These are phyloP conservation scores for Serpula lacrymans DNA, from an alignment of 768 basidiomycete genomes.

Conservation along the genomic window DNA sequence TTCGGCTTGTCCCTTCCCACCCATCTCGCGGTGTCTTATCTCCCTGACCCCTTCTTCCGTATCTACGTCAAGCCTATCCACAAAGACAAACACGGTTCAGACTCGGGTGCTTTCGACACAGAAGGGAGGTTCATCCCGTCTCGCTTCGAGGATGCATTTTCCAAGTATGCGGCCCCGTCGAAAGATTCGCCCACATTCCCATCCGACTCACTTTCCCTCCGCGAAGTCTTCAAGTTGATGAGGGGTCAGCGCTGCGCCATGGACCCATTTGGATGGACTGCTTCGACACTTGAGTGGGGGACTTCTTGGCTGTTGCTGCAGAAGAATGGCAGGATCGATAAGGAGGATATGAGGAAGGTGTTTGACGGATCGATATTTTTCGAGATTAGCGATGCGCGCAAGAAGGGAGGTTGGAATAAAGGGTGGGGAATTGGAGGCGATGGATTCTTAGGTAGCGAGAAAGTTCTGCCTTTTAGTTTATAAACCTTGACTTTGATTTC, in stretches of 20 bases:
- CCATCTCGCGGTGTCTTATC: constrained; percentile 16
- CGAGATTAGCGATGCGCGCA: constrained; percentile 24
- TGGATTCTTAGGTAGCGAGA: constrained; percentile 28
- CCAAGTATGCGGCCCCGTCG: too few species aligned
- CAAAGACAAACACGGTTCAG: constrained; percentile 41
- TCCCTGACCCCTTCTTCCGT: constrained; percentile 42
- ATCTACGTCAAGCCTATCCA: constrained; percentile 34
- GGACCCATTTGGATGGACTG: constrained; percentile 36
- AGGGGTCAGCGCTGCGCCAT: constrained; percentile 29
- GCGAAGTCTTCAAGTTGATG: constrained; percentile 28
- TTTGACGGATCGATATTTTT: constrained; percentile 41
- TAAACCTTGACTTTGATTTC: too few species aligned
- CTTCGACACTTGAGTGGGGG: constrained; percentile 35
- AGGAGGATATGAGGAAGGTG: constrained; percentile 39
- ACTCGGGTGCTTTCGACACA: constrained; percentile 39
- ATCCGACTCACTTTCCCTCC: constrained; percentile 22
- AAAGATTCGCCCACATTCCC: constrained; percentile 13
- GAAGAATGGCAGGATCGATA: constrained; percentile 33
- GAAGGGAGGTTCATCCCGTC: constrained; percentile 39
- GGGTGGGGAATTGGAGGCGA: constrained; percentile 28
- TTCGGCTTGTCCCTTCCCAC: constrained; percentile 32
- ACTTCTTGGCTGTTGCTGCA: constrained; percentile 39
- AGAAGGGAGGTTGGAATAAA: constrained; percentile 22
- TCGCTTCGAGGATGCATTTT: constrained; percentile 43
- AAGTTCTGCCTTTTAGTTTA: constrained; percentile 25